phyloP scores from a whole-genome alignment of 805 yeast genomes.

The Saccharomyces eubayanus region DNA sequence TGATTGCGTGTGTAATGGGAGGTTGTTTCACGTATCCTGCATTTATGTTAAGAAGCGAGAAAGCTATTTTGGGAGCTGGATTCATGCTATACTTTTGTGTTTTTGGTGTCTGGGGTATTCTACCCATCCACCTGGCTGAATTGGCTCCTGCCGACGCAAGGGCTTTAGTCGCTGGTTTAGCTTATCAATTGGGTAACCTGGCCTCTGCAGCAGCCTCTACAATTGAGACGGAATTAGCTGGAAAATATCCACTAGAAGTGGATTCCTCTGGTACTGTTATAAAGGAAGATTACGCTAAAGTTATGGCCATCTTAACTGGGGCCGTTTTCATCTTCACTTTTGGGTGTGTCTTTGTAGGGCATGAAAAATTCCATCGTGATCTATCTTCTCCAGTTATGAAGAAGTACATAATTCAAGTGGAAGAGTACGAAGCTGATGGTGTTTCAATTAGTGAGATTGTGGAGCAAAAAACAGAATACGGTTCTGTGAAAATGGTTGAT shows the following conservation, averaged over 20 bases:
- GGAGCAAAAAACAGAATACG: conserved; percentile 2
- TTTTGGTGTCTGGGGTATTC: conserved; percentile 69
- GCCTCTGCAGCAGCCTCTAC: conserved; percentile 64
- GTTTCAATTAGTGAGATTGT: conserved; percentile 3
- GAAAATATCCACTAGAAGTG: conserved; percentile 43
- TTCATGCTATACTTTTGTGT: conserved; percentile 60
- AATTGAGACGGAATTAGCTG: conserved; percentile 58
- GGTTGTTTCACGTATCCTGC: conserved; percentile 60
- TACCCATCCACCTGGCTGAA: conserved; percentile 59
- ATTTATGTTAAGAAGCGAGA: conserved; percentile 32
- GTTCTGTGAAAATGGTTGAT: conserved; percentile 3
- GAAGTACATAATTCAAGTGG: conserved; percentile 23
- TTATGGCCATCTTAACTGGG: conserved; percentile 62
- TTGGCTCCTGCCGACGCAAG: conserved; percentile 57
- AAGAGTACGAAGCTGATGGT: conserved; percentile 6
- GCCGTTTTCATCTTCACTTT: conserved; percentile 50
- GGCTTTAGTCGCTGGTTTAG: conserved; percentile 52
- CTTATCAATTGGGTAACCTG: conserved; percentile 63
- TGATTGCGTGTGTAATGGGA: conserved; percentile 45
- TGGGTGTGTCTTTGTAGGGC: conserved; percentile 45
- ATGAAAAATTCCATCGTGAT: conserved; percentile 42
- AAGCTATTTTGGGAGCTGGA: conserved; percentile 49
- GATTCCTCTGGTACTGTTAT: conserved; percentile 27
- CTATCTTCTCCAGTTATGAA: conserved; percentile 29
- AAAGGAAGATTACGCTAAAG: conserved; percentile 50